phyloP scores from a whole-genome alignment of 768 basidiomycete species.

The Butyriboletus loyo region DNA sequence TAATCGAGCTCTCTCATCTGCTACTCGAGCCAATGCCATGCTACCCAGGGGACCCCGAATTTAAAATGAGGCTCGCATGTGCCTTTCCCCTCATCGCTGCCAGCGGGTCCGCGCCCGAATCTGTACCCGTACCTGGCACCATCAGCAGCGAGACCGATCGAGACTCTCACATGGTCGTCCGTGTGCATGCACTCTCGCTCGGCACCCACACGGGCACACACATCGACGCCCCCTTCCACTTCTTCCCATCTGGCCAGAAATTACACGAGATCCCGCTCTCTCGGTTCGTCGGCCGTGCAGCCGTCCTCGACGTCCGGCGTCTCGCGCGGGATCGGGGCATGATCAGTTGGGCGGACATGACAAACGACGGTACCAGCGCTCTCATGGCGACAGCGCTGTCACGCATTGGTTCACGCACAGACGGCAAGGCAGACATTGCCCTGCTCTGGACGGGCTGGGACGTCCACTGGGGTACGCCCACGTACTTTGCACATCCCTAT shows the following conservation, averaged over 20 bases:
- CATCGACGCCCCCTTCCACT: constrained; percentile 76
- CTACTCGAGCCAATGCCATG: constrained; percentile 20
- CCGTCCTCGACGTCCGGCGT: constrained; percentile 52
- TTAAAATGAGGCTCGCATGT: constrained; percentile 21
- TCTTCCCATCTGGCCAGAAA: constrained; percentile 52
- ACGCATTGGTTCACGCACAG: constrained; percentile 22
- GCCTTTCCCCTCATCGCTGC: constrained; percentile 7
- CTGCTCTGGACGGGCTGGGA: constrained; percentile 72
- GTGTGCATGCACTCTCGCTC: constrained; percentile 42
- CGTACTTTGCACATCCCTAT: constrained; percentile 65
- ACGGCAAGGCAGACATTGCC: constrained; percentile 38
- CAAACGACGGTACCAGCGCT: background rate
- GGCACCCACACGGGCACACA: constrained; percentile 78
- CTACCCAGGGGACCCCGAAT: constrained; percentile 30
- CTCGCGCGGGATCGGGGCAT: constrained; percentile 39
- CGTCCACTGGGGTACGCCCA: constrained; percentile 44
- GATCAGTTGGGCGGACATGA: constrained; percentile 51
- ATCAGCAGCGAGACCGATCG: constrained; percentile 19
- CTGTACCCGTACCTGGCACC: background rate
- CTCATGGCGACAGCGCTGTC: background rate
- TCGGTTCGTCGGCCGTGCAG: constrained; percentile 51
- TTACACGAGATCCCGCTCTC: constrained; percentile 57
- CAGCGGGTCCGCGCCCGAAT: background rate
- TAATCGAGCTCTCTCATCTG: constrained; percentile 29
- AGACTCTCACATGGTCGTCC: constrained; percentile 16